Base-by-base conservation (phyloP, 441 rosid species). In the Melastoma candidum region DNA sequence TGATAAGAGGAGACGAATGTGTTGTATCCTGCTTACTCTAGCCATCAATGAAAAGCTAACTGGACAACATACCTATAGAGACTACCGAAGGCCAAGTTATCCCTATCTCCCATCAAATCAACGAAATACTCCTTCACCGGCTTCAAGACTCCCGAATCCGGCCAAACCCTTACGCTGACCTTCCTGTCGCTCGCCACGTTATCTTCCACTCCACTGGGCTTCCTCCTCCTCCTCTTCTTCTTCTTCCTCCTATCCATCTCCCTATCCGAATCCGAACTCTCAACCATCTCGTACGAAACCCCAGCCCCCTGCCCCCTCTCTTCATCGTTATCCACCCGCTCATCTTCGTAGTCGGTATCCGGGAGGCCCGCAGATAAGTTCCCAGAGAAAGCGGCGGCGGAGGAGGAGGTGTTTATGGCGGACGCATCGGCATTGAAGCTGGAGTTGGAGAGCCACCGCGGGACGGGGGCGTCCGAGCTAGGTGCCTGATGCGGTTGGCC, bases 71-170 rank as follows among this genome's bases (percentile, higher is more conserved):
- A 88, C 98, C 88, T 82, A 76, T 88, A 92, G 54, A 82, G 76
- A 65, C 79, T 74, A 49, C 92, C 98, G 68, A 75, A 92, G 64
- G 80, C 85, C 63, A 88, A 74, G 73, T 85, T 88, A 71, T 93
- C 87, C 2, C 74, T 80, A 69, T 93, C 98, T 48, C 95, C 95
- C 60, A 77, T 92, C 57, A 86, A 75, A 67, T 87, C 98, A 51
- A 92, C 71, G 79, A 72, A 83, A 71, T 87, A 92, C 68, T 82
- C 95, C 68, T 86, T 85, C 3, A 75, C 57, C 58, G 78, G 77
- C 61, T 73, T 77, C 26, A 60, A 7, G 56, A 55, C 41, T 9
- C 41, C 63, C 59, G 75, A 68, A 58, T 68, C 76, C 43, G 69
- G 78, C 77, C 81, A 74, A 56, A 54, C 77, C 67, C 67, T 71